A percentile compares a stretch with the other conserved stretches of the same genome.
Evolutionary conservation across 202 grass and related monocot genomes (phyloP).

Genomic region (Elaeis oleifera): DNA sequence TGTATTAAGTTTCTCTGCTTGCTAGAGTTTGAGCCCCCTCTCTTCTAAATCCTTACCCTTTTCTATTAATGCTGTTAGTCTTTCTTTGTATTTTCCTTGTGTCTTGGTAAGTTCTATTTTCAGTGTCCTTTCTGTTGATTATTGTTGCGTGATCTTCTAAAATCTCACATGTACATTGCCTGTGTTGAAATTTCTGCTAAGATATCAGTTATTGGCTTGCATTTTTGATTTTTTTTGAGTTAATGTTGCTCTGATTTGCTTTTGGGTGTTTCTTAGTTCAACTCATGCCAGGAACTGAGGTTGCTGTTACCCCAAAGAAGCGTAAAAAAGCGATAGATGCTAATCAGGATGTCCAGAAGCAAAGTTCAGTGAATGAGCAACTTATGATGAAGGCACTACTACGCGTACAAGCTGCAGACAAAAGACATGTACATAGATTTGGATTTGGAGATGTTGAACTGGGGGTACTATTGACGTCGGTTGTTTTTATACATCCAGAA

Average conservation of each 20-base stretch:
- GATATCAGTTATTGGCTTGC: too few species aligned
- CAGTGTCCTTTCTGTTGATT: too few species aligned
- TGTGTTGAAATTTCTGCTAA: too few species aligned
- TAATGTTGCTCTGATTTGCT: slow-evolving; percentile 7
- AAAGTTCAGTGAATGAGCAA: slow-evolving; percentile 47
- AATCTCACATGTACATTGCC: too few species aligned
- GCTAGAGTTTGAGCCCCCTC: too few species aligned
- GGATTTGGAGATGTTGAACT: slow-evolving; percentile 52
- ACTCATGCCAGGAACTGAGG: slow-evolving; percentile 87
- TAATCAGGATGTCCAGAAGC: slow-evolving; percentile 44
- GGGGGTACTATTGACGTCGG: slow-evolving; percentile 57
- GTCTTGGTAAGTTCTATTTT: too few species aligned
- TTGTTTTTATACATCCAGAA: slow-evolving; percentile 75
- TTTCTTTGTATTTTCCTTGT: too few species aligned
- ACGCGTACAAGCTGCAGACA: slow-evolving; percentile 65
- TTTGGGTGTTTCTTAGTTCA: slow-evolving; percentile 51
- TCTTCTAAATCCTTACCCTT: too few species aligned
- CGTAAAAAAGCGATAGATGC: slow-evolving; percentile 31
- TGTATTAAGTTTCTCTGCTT: too few species aligned
- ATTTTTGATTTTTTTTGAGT: too few species aligned
- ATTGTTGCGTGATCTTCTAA: too few species aligned
- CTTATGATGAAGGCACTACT: slow-evolving; percentile 62
- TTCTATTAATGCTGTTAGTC: too few species aligned
- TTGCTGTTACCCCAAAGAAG: slow-evolving; percentile 75
- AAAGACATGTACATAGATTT: slow-evolving; percentile 55